Conservation (phyloP, 1,139 yeast species). For the Casaregolazyma suthepensis region DNA sequence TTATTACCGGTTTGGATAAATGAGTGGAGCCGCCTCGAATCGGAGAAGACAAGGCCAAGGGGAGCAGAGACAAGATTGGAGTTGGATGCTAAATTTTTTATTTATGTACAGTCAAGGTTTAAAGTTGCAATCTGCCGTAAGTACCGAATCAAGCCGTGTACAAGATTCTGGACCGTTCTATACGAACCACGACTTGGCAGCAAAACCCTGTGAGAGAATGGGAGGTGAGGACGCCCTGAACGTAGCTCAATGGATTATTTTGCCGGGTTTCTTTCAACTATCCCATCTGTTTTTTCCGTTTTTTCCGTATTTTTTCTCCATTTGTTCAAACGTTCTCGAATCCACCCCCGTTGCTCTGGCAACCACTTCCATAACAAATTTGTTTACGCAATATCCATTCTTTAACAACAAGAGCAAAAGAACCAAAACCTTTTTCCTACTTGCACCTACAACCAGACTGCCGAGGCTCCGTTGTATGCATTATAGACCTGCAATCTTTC, state of each 20-base stretch:
- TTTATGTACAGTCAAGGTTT: neutral
- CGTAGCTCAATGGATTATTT: too few species aligned
- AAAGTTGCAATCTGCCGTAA: neutral
- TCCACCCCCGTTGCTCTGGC: conserved; percentile 2
- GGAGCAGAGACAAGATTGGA: neutral
- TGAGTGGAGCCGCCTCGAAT: neutral
- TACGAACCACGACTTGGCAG: neutral
- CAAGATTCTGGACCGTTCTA: neutral
- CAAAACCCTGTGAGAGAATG: neutral
- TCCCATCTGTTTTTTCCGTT: neutral
- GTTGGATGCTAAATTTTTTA: neutral
- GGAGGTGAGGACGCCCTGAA: too few species aligned
- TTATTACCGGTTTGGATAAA: neutral
- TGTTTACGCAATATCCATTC: conserved; percentile 5
- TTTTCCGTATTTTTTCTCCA: neutral
- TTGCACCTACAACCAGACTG: neutral
- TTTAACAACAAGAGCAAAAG: neutral
- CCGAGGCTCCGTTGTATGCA: neutral
- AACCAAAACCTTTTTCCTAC: neutral
- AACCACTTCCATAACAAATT: conserved; percentile 8
- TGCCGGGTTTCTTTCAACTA: too few species aligned
- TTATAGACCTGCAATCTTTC: neutral
- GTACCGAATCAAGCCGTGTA: neutral
- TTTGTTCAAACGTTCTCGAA: neutral
- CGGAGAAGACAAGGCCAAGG: neutral